Percentiles rank a stretch among this genome's conserved stretches.
phyloP scores from a whole-genome alignment of 768 basidiomycete genomes.

The Xerocomus spinulosus region DNA sequence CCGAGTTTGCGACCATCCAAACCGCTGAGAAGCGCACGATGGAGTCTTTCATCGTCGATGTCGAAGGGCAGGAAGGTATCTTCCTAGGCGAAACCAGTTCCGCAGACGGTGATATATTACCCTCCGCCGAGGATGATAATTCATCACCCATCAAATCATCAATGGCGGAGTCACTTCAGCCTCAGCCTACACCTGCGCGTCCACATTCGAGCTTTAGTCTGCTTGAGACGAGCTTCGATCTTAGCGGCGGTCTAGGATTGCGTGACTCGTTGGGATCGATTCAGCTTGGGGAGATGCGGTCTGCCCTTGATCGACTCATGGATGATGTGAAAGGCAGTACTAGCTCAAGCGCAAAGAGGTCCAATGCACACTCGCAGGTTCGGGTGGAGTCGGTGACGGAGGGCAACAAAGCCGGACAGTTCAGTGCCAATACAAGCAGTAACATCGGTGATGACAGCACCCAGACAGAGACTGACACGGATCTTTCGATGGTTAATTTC shows the following conservation, averaged over 20 bases:
- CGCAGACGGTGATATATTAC: neutral
- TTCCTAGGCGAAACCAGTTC: too few relatives aligned
- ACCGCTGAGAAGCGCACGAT: constrained; percentile 41
- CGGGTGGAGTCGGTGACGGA: constrained; percentile 30
- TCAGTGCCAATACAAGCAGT: constrained; percentile 35
- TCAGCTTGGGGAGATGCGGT: constrained; percentile 66
- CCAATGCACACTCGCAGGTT: constrained; percentile 12
- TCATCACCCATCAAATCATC: neutral
- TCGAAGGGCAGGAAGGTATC: neutral
- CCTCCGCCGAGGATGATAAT: neutral
- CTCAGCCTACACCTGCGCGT: constrained; percentile 6
- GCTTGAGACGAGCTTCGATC: constrained; percentile 23
- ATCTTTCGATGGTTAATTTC: constrained; percentile 23
- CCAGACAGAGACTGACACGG: constrained; percentile 32
- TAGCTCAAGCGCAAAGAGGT: constrained; percentile 22
- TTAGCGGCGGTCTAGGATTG: constrained; percentile 20
- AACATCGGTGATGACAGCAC: constrained; percentile 26
- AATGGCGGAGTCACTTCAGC: constrained; percentile 3
- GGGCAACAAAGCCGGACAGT: constrained; percentile 30
- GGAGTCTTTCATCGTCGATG: constrained; percentile 6
- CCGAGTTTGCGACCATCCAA: constrained; percentile 48
- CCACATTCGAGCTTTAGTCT: constrained; percentile 13
- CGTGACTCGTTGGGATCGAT: constrained; percentile 45
- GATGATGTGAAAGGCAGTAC: constrained; percentile 48
- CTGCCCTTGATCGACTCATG: constrained; percentile 69